phyloP scores from a whole-genome alignment of 331 rosid genomes.

The Acacia pycnantha region DNA sequence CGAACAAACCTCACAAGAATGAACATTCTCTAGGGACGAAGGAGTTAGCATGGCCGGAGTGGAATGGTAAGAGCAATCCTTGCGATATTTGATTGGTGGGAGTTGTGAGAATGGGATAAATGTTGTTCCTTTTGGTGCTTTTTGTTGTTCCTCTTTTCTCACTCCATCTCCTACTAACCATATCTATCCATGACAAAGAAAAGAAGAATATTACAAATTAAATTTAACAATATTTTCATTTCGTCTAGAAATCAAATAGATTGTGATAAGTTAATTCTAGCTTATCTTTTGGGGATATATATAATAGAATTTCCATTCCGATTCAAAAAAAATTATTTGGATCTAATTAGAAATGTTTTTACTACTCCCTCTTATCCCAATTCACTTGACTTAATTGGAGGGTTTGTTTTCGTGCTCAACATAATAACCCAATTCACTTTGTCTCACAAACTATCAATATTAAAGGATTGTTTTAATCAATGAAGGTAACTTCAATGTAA shows the following conservation, averaged over 20 bases:
- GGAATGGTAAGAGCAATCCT: slow-evolving; percentile 61
- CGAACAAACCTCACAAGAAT: slow-evolving; percentile 74
- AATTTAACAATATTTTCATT: neutral
- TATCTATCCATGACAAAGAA: slow-evolving; percentile 20
- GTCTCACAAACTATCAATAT: neutral
- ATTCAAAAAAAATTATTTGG: neutral
- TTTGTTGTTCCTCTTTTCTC: slow-evolving; percentile 50
- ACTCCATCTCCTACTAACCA: slow-evolving; percentile 84
- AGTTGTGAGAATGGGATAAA: slow-evolving; percentile 79
- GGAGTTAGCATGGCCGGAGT: slow-evolving; percentile 82
- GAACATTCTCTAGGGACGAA: slow-evolving; percentile 48
- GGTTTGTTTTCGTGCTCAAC: neutral
- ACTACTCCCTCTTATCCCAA: no score
- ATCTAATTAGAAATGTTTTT: no score
- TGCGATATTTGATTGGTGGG: slow-evolving; percentile 60
- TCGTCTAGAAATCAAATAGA: neutral
- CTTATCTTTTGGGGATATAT: neutral
- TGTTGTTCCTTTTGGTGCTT: slow-evolving; percentile 67
- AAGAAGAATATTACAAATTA: neutral
- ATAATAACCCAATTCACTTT: no score
- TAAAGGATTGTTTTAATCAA: no score
- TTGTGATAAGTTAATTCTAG: neutral
- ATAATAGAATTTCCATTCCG: neutral
- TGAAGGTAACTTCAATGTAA: no score
- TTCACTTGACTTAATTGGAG: no score